These are phyloP conservation scores for Kwoniella sp. DNA, from an alignment of 768 basidiomycete species.

Conservation along the genomic window DNA sequence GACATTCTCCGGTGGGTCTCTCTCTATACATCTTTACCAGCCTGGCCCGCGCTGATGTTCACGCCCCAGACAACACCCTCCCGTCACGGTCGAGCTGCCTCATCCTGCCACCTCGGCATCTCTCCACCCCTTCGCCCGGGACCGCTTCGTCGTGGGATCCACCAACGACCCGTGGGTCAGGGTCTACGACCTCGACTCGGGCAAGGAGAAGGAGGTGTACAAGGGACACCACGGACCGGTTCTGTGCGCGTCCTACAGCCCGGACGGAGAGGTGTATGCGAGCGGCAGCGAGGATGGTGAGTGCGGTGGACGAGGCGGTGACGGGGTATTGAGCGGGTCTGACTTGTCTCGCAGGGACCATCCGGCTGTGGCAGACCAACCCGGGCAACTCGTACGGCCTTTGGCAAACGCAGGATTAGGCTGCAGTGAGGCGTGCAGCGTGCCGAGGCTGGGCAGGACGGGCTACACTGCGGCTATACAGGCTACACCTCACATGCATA, in stretches of 20 bases:
- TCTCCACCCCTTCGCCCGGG: conserved; percentile 80
- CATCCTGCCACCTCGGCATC: conserved; percentile 92
- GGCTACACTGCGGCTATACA: no score
- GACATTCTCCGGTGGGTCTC: conserved; percentile 58
- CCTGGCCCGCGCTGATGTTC: no score
- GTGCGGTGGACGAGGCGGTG: conserved; percentile 12
- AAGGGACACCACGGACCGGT: conserved; percentile 98
- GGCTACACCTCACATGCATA: no score
- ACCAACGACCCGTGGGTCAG: conserved; percentile 92
- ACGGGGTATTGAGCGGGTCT: neutral
- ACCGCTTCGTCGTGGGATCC: conserved; percentile 89
- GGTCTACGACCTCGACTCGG: conserved; percentile 75
- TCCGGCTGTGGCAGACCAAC: conserved; percentile 95
- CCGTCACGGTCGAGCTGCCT: conserved; percentile 71
- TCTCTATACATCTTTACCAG: no score
- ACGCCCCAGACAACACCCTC: conserved; percentile 58
- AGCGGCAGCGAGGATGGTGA: conserved; percentile 77
- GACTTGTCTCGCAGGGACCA: conserved; percentile 62
- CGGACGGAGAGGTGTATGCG: conserved; percentile 96
- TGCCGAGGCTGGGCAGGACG: no score
- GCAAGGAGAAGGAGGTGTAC: conserved; percentile 81
- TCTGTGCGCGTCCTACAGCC: conserved; percentile 86
- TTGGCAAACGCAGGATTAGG: conserved; percentile 52
- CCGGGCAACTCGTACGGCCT: conserved; percentile 88
- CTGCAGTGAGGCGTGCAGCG: no score